A percentile compares a stretch with the other conserved stretches of the same genome.
Evolutionary conservation across 345 rosid genomes (phyloP).

Genomic region (Gossypium mustelinum): DNA sequence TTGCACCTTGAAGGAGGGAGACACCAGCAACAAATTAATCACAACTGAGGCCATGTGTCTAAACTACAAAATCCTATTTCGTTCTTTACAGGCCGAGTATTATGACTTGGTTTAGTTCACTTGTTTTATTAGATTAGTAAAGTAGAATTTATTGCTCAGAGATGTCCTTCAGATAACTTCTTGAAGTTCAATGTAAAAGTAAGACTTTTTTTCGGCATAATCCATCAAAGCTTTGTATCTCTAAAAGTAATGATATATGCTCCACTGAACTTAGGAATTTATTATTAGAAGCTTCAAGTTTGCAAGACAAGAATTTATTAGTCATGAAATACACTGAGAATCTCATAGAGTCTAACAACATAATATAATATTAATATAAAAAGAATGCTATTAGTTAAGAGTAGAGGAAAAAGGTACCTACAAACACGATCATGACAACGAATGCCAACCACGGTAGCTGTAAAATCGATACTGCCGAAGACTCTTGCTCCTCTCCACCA

Average conservation of each 20-base stretch:
- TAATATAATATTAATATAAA: not conserved
- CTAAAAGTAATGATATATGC: not conserved
- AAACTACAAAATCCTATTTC: not conserved
- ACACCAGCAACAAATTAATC: not conserved
- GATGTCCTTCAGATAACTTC: not conserved
- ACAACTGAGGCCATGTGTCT: not conserved
- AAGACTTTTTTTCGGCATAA: not conserved
- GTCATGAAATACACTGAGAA: not conserved
- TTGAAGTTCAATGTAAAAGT: not conserved
- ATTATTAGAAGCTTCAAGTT: not conserved
- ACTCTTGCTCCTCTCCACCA: slow-evolving; percentile 87
- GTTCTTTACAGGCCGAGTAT: not conserved
- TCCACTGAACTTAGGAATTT: not conserved
- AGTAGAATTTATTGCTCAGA: not conserved
- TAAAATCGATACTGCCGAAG: slow-evolving; percentile 63
- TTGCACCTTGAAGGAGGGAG: not conserved
- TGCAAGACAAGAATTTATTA: not conserved
- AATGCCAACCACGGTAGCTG: slow-evolving; percentile 83
- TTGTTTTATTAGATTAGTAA: not conserved
- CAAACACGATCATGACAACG: slow-evolving; percentile 79
- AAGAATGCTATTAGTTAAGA: not conserved
- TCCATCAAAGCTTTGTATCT: not conserved
- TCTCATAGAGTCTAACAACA: not conserved
- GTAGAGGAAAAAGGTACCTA: slow-evolving; percentile 75
- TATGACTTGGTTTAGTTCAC: not conserved